A percentile compares a stretch with the other conserved stretches of the same genome.
phyloP scores from a whole-genome alignment of 352 stramenopile species.

The Globisporangium nodosum region DNA sequence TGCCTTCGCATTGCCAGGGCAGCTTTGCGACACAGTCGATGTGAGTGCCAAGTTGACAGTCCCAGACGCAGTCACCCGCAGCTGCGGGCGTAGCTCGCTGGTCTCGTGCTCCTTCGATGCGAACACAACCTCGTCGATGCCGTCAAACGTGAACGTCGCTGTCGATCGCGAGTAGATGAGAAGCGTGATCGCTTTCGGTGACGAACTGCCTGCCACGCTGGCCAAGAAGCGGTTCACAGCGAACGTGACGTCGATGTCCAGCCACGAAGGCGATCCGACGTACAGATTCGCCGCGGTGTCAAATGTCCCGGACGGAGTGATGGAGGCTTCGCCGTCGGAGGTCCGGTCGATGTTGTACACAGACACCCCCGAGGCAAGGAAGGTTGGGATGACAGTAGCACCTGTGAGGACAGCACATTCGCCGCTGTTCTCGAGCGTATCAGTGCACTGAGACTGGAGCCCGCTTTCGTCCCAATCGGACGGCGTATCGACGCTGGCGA shows the following conservation, averaged over 20 bases:
- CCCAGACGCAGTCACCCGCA: slow-evolving; percentile 43
- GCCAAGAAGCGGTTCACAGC: slow-evolving; percentile 48
- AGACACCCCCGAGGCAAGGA: slow-evolving; percentile 29
- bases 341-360: slow-evolving; percentile 21
- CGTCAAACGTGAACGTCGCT: slow-evolving; percentile 41
- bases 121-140: slow-evolving; percentile 47
- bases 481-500: slow-evolving; percentile 14
- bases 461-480: slow-evolving; percentile 33
- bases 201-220: slow-evolving; percentile 10
- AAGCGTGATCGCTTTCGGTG: slow-evolving; percentile 37
- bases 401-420: slow-evolving; percentile 21
- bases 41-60: slow-evolving; percentile 38
- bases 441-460: slow-evolving; percentile 12
- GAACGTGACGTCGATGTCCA: slow-evolving; percentile 67
- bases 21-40: slow-evolving; percentile 36
- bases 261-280: slow-evolving; percentile 31
- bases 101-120: slow-evolving; percentile 48
- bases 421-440: slow-evolving; percentile 8
- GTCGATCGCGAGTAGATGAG: slow-evolving; percentile 41
- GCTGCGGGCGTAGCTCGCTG: slow-evolving; percentile 25
- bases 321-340: slow-evolving; percentile 21
- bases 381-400: slow-evolving; percentile 10
- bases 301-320: slow-evolving; percentile 30
- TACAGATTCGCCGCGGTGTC: slow-evolving; percentile 34
- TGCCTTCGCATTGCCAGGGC: slow-evolving; percentile 36